A percentile compares a stretch with the other conserved stretches of the same genome.
Conservation (phyloP, 371 early-diverging fungal species). For the Blakeslea trispora region DNA sequence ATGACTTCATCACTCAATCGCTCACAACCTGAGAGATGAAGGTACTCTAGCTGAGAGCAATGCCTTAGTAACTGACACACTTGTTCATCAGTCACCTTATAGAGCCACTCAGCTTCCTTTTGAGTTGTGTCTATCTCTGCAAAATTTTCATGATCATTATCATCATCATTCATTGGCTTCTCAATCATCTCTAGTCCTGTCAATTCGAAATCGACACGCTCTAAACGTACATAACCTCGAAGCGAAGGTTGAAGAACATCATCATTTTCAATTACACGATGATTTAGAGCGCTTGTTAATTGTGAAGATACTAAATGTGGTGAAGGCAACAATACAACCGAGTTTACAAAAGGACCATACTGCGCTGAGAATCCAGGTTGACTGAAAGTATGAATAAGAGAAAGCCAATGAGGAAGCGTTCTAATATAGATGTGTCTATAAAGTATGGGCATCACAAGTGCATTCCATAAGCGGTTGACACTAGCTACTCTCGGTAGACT, state of each 20-base stretch:
- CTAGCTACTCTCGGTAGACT: conserved; percentile 20
- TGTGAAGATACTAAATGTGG: conserved; percentile 32
- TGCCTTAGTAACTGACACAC: conserved; percentile 16
- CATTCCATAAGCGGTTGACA: conserved; percentile 32
- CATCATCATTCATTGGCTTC: conserved; percentile 4
- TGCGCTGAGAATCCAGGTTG: background rate
- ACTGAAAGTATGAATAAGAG: conserved; percentile 20
- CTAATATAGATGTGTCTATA: conserved; percentile 37
- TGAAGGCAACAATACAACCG: conserved; percentile 36
- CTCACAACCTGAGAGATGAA: conserved; percentile 42
- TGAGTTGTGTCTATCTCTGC: conserved; percentile 35
- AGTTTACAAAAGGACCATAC: conserved; percentile 21
- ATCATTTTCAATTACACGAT: conserved; percentile 17
- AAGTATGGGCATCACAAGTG: conserved; percentile 32
- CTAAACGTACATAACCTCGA: conserved; percentile 32
- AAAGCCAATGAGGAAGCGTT: conserved; percentile 34
- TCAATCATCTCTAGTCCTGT: conserved; percentile 38
- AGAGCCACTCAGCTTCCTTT: conserved; percentile 48
- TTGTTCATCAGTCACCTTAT: conserved; percentile 22
- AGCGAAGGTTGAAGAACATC: conserved; percentile 19
- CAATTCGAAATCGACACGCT: conserved; percentile 26
- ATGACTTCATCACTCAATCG: conserved; percentile 20
- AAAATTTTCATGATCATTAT: conserved; percentile 29
- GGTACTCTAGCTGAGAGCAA: conserved; percentile 26
- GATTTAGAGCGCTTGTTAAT: conserved; percentile 19